Base-by-base conservation (phyloP, 2,329 filamentous ascomycete species). In the Hypoxylon sp. region DNA sequence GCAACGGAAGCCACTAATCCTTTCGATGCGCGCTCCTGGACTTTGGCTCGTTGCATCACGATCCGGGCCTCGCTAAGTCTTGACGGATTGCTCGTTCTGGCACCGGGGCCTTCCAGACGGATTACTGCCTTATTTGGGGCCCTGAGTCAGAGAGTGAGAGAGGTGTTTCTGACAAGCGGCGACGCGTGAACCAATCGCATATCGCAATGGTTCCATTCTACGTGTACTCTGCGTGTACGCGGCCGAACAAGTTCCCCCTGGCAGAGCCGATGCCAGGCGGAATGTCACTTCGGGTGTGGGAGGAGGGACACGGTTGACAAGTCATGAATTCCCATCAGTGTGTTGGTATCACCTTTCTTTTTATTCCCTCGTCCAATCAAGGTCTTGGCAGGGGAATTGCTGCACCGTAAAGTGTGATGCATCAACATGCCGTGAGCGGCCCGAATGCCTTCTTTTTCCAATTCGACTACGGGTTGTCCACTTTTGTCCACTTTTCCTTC, bases 191-290 rank as follows among this genome's bases (percentile, higher is more conserved):
- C 62, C 56, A 66, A 59, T 64, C 46, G 56, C 39, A 56, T 54
- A 39, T 48, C n/a, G 43, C 32, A 54, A 24, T 26, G n/a, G 37
- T 26, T 50, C 39, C 41, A 34, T 57, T 57, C 30, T 44, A 34
- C 37, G 17, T 34, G 30, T 56, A 58, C 37, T 57, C 30, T 44
- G 44, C 37, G 17, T 34, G 30, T 56, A 58, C 37, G 54, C 59
- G 43, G 56, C 55, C 43, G 50, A 43, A 39, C 15, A 17, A 19
- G 32, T 47, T 57, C 49, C 53, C 56, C 59, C 48, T 52, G 32
- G 19, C 49, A 67, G 59, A 67, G 59, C 67, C 64, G 64, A 65
- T 24, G 59, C 54, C 59, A 67, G 59, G 62, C 64, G 67, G 41
- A 59, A 28, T 59, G 52, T 34, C 50, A 37, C 48, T 51, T 66